phyloP scores from a whole-genome alignment of 2,329 filamentous ascomycete genomes.

The Pleomassaria siparia region DNA sequence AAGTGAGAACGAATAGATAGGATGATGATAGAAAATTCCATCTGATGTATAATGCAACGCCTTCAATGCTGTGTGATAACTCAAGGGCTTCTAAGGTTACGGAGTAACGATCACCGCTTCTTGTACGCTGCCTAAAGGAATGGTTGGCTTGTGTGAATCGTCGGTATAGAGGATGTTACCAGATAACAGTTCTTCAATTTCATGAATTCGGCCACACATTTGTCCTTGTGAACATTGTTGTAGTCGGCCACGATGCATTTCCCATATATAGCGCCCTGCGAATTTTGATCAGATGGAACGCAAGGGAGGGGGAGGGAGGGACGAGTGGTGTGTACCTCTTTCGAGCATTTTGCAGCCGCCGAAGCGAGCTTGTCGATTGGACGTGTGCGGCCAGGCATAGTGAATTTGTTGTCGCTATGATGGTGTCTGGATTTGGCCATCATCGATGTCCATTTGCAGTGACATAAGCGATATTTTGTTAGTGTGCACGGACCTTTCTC shows the following conservation, averaged over 20 bases:
- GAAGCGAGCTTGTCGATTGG: slow-evolving; percentile 71
- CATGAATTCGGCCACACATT: slow-evolving; percentile 84
- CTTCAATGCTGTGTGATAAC: neutral
- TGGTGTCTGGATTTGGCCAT: neutral
- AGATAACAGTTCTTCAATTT: slow-evolving; percentile 84
- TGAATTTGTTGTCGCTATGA: neutral
- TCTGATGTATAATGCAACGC: slow-evolving; percentile 1
- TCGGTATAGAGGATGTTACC: slow-evolving; percentile 51
- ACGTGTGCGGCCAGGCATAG: slow-evolving; percentile 49
- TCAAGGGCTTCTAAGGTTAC: neutral
- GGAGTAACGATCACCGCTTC: slow-evolving; percentile 22
- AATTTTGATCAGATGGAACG: slow-evolving; percentile 3
- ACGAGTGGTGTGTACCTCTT: slow-evolving; percentile 54
- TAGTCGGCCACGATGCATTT: slow-evolving; percentile 91
- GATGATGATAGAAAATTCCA: neutral
- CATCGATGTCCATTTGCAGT: neutral
- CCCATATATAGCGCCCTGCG: slow-evolving; percentile 79
- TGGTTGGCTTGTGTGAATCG: neutral
- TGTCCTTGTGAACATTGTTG: slow-evolving; percentile 85
- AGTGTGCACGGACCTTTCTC: slow-evolving; percentile 20
- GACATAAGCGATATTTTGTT: slow-evolving; percentile 3
- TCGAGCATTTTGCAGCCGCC: slow-evolving; percentile 65
- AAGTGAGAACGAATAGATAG: neutral
- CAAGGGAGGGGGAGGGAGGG: neutral
- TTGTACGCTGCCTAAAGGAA: slow-evolving; percentile 30